These are phyloP conservation scores for Leishmania tropica DNA, from an alignment of 208 protist genomes.

Conservation along the genomic window DNA sequence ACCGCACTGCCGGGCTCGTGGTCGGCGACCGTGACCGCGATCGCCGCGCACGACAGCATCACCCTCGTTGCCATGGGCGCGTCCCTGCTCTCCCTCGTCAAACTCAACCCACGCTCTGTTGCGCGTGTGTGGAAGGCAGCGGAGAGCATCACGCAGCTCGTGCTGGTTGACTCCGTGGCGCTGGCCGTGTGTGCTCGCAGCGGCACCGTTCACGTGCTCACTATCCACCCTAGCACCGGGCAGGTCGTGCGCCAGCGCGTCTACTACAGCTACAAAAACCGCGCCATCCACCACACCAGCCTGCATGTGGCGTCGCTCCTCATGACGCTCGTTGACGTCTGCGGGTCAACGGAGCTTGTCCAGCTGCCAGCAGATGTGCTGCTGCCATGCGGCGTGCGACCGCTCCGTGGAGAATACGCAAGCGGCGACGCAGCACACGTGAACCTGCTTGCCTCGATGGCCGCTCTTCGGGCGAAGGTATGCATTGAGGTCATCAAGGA, in stretches of 20 bases:
- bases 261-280: conserved; percentile 39
- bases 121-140: conserved; percentile 27
- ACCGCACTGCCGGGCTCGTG: conserved; percentile 23
- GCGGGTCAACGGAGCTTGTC: conserved; percentile 65
- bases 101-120: conserved; percentile 3
- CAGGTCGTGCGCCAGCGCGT: conserved; percentile 28
- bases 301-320: conserved; percentile 44
- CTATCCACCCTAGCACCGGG: conserved; percentile 20
- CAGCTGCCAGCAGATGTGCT: conserved; percentile 37
- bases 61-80: conserved; percentile 32
- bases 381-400: conserved; percentile 2
- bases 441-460: conserved; percentile 31
- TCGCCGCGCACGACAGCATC: conserved; percentile 26
- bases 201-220: conserved; percentile 48
- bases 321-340: conserved; percentile 61
- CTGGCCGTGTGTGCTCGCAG: conserved; percentile 34
- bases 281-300: conserved; percentile 44
- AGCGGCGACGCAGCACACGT: conserved; percentile 2
- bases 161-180: conserved; percentile 31
- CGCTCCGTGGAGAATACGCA: conserved; percentile 8
- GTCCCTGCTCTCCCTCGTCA: conserved; percentile 22
- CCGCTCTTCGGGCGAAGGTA: conserved; percentile 27
- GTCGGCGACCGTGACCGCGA: conserved; percentile 18
- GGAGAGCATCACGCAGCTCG: conserved; percentile 22
- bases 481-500: conserved; percentile 28